Conservation (phyloP, 129 eudicot genomes). For the Escallonia herrerae region DNA sequence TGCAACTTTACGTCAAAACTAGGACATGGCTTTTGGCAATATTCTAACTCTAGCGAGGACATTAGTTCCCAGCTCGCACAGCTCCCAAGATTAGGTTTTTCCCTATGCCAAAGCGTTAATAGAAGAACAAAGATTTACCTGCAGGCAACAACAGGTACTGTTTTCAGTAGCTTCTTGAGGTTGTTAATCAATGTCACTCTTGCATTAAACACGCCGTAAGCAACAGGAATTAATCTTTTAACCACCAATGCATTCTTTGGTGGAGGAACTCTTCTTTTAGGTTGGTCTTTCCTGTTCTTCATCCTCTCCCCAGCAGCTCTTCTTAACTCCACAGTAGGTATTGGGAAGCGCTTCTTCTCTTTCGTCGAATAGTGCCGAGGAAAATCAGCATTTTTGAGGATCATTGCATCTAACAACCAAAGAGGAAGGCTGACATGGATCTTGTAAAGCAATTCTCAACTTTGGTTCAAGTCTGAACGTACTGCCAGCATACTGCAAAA, state of each 20-base stretch:
- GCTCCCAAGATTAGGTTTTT: too few relatives aligned
- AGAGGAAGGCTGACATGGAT: constrained; percentile 19
- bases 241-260: constrained; percentile 81
- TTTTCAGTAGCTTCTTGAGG: constrained; percentile 72
- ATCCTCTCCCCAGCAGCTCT: constrained; percentile 88
- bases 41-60: too few relatives aligned
- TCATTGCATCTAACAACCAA: constrained; percentile 41
- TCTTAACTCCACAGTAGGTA: constrained; percentile 83
- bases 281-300: constrained; percentile 60
- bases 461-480: constrained; percentile 21
- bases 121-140: constrained; percentile 43
- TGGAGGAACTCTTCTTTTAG: constrained; percentile 58
- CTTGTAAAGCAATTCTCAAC: constrained; percentile 13
- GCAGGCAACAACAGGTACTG: constrained; percentile 82
- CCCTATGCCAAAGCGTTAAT: too few relatives aligned
- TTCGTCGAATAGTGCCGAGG: constrained; percentile 72
- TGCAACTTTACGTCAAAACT: too few relatives aligned
- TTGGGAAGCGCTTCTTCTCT: constrained; percentile 88
- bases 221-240: constrained; percentile 67
- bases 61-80: too few relatives aligned
- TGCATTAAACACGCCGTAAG: constrained; percentile 71
- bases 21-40: too few relatives aligned
- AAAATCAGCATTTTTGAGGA: constrained; percentile 85
- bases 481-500: constrained; percentile 44
- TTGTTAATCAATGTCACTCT: constrained; percentile 69